These are phyloP conservation scores for Wickerhamomyces silvicola DNA, from an alignment of 805 yeast species.

Conservation along the genomic window DNA sequence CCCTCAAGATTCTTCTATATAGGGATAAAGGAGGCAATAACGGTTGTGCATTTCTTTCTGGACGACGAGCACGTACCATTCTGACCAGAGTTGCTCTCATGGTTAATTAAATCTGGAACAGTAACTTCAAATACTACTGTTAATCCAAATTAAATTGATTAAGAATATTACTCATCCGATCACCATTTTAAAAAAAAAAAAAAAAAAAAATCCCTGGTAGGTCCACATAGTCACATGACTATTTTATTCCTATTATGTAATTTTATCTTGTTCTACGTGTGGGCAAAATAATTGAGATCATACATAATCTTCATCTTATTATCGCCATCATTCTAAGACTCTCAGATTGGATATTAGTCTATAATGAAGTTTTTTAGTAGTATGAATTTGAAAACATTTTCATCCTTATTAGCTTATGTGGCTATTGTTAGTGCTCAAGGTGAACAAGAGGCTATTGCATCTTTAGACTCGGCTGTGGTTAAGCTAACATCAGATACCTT, in stretches of 20 bases:
- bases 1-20: conserved; percentile 75
- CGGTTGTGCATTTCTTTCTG: conserved; percentile 31
- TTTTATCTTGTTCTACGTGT: too few species aligned
- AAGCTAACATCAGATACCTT: conserved; percentile 65
- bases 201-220: too few species aligned
- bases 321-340: not conserved
- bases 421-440: conserved; percentile 28
- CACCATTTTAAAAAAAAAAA: too few species aligned
- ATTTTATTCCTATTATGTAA: too few species aligned
- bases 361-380: conserved; percentile 32
- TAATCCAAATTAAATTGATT: not conserved
- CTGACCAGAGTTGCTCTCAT: conserved; percentile 11
- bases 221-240: too few species aligned
- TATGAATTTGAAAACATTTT: conserved; percentile 30
- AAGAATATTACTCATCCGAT: too few species aligned
- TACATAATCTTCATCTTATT: not conserved
- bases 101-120: not conserved
- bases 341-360: not conserved
- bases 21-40: conserved; percentile 77
- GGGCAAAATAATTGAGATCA: not conserved
- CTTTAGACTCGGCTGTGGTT: conserved; percentile 82
- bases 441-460: conserved; percentile 61
- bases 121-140: not conserved
- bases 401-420: conserved; percentile 34
- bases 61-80: conserved; percentile 13